These are phyloP conservation scores for Lyophyllum semitale DNA, from an alignment of 768 basidiomycete species.

Conservation along the genomic window DNA sequence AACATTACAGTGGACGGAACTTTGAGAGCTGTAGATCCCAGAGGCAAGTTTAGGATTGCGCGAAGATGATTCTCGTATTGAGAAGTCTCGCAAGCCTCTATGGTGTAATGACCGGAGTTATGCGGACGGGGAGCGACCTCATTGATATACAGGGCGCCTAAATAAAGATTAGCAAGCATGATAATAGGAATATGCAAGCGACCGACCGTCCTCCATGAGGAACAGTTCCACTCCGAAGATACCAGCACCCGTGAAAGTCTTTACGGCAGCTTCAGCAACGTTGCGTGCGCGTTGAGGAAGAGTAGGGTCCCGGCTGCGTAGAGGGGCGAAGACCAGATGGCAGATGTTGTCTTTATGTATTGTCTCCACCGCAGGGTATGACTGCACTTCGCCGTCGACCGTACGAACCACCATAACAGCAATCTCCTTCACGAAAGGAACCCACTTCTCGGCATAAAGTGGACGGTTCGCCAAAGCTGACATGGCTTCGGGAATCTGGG, in stretches of 20 bases:
- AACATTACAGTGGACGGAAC: constrained; percentile 91
- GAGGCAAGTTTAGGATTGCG: constrained; percentile 85
- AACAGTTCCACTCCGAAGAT: constrained; percentile 99
- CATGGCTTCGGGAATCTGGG: constrained; percentile 54
- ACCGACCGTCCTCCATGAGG: constrained; percentile 79
- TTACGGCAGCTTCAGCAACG: constrained; percentile 81
- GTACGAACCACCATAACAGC: constrained; percentile 97
- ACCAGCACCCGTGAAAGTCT: constrained; percentile 82
- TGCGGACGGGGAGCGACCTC: constrained; percentile 98
- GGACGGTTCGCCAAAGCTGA: constrained; percentile 62
- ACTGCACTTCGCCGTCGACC: constrained; percentile 66
- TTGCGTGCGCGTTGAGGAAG: constrained; percentile 61
- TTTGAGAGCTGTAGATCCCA: constrained; percentile 86
- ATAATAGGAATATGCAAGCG: neutral
- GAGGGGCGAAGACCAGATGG: constrained; percentile 88
- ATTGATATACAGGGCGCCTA: constrained; percentile 83
- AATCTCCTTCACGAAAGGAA: constrained; percentile 85
- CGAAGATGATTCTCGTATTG: constrained; percentile 98
- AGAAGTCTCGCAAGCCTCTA: constrained; percentile 95
- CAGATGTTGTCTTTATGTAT: constrained; percentile 93
- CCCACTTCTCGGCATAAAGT: constrained; percentile 94
- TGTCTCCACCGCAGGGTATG: constrained; percentile 94
- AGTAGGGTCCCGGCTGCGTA: constrained; percentile 59
- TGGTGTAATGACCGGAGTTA: constrained; percentile 98
- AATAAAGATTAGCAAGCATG: neutral